Percentiles rank a stretch among this genome's conserved stretches.
phyloP scores from a whole-genome alignment of 1,284 basidiomycete genomes.

The Trichosporon sp. region DNA sequence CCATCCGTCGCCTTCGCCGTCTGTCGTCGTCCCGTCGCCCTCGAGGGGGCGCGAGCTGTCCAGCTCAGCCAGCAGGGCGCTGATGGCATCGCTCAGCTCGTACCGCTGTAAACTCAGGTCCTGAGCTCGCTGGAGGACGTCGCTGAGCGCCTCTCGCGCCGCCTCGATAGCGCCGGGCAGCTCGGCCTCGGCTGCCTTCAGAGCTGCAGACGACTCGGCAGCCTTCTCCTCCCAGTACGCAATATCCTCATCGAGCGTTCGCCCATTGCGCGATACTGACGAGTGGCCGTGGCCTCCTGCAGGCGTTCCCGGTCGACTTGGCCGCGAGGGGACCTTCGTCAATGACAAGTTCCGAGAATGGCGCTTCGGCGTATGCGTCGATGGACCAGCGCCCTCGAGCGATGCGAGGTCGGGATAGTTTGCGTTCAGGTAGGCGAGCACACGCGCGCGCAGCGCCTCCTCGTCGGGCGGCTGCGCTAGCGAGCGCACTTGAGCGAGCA shows the following conservation, averaged over 20 bases:
- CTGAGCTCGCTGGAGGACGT: slow-evolving; percentile 58
- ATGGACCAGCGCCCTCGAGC: slow-evolving; percentile 12
- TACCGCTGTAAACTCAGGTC: slow-evolving; percentile 68
- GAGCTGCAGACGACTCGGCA: slow-evolving; percentile 17
- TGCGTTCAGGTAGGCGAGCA: slow-evolving; percentile 29
- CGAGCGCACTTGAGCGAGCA: slow-evolving; percentile 4
- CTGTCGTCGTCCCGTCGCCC: slow-evolving; percentile 2
- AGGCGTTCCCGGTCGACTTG: slow-evolving; percentile 2
- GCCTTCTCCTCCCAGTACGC: slow-evolving; percentile 31
- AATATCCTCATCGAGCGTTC: slow-evolving; percentile 33
- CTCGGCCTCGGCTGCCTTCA: slow-evolving; percentile 24
- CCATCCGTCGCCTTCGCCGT: background rate
- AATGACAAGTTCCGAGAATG: background rate
- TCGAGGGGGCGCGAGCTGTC: slow-evolving; percentile 8
- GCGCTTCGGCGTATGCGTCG: slow-evolving; percentile 11
- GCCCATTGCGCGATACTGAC: slow-evolving; percentile 3
- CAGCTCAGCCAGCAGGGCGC: slow-evolving; percentile 31
- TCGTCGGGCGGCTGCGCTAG: slow-evolving; percentile 14
- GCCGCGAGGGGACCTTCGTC: background rate
- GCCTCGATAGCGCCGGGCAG: slow-evolving; percentile 31
- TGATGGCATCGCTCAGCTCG: slow-evolving; percentile 47
- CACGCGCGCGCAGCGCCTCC: slow-evolving; percentile 12
- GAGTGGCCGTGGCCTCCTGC: background rate
- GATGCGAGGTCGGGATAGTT: slow-evolving; percentile 30
- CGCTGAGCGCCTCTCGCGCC: slow-evolving; percentile 28